phyloP scores from a whole-genome alignment of 768 basidiomycete species.

The Cystobasidium ongulense region DNA sequence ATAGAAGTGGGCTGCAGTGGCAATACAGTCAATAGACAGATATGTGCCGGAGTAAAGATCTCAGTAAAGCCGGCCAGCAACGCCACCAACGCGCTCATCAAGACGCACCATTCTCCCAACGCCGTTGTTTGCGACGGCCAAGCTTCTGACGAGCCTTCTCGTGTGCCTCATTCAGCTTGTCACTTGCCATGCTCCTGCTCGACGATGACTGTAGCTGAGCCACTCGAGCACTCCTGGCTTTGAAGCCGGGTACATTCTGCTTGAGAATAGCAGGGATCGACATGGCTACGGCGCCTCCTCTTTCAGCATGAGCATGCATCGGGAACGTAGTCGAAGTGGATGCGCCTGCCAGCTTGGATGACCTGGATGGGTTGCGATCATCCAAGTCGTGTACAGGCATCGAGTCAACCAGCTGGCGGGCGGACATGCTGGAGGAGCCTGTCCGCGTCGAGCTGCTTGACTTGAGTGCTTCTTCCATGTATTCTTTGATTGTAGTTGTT shows the following conservation, averaged over 20 bases:
- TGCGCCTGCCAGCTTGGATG: not conserved
- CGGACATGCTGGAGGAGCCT: too few species aligned
- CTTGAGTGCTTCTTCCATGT: too few species aligned
- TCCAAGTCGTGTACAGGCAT: conserved; percentile 19
- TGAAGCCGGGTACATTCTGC: conserved; percentile 27
- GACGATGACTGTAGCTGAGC: not conserved
- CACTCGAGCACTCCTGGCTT: not conserved
- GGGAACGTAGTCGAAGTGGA: not conserved
- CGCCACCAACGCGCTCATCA: not conserved
- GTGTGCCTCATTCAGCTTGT: not conserved
- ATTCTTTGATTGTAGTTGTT: too few species aligned
- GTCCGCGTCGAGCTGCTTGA: too few species aligned
- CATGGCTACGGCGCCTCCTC: not conserved
- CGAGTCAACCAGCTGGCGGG: conserved; percentile 13
- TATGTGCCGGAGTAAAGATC: not conserved
- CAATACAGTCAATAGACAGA: not conserved
- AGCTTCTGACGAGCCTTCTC: not conserved
- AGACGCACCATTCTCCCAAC: conserved; percentile 29
- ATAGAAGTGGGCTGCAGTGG: conserved; percentile 14
- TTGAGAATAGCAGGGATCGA: conserved; percentile 23
- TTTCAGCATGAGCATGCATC: not conserved
- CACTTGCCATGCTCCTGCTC: not conserved
- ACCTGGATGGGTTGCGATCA: not conserved
- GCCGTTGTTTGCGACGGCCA: conserved; percentile 11
- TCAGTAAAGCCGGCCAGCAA: not conserved